Percentiles rank a stretch among this genome's conserved stretches.
Conservation (phyloP, 257 asterid species). For the Leptodermis oblonga region DNA sequence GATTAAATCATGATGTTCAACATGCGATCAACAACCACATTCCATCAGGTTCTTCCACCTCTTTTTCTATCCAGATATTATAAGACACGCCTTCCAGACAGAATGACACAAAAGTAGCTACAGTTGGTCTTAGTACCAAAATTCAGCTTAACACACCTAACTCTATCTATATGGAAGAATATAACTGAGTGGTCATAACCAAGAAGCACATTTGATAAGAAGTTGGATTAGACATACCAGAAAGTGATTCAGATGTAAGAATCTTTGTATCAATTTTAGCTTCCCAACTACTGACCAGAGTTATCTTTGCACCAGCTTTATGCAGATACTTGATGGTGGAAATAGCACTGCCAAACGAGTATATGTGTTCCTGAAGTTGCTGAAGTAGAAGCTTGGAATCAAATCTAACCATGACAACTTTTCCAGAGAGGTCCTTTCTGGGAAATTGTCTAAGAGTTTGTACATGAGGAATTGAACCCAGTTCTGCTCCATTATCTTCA, state of each 20-base stretch:
- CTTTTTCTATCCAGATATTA: neutral
- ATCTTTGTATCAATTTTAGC: conserved; percentile 22
- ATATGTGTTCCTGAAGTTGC: conserved; percentile 30
- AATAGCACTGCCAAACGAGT: conserved; percentile 36
- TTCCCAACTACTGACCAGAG: conserved; percentile 70
- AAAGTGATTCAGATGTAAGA: conserved; percentile 39
- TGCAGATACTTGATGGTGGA: conserved; percentile 62
- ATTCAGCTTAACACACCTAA: neutral
- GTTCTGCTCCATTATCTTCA: conserved; percentile 24
- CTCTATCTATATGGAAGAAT: neutral
- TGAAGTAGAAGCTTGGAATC: conserved; percentile 46
- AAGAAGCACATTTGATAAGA: conserved; percentile 17
- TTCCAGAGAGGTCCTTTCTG: conserved; percentile 46
- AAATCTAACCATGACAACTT: conserved; percentile 78
- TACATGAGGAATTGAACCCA: conserved; percentile 48
- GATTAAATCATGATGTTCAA: neutral
- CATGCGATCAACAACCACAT: neutral
- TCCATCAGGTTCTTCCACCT: neutral
- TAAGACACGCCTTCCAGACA: neutral
- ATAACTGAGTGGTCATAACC: conserved; percentile 11
- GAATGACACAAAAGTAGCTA: neutral
- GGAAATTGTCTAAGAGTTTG: conserved; percentile 67
- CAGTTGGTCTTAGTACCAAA: neutral
- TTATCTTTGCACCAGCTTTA: conserved; percentile 61
- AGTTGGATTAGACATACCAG: conserved; percentile 41